Conservation (phyloP, 2,329 filamentous ascomycete genomes). For the Scolecobasidium constrictum region DNA sequence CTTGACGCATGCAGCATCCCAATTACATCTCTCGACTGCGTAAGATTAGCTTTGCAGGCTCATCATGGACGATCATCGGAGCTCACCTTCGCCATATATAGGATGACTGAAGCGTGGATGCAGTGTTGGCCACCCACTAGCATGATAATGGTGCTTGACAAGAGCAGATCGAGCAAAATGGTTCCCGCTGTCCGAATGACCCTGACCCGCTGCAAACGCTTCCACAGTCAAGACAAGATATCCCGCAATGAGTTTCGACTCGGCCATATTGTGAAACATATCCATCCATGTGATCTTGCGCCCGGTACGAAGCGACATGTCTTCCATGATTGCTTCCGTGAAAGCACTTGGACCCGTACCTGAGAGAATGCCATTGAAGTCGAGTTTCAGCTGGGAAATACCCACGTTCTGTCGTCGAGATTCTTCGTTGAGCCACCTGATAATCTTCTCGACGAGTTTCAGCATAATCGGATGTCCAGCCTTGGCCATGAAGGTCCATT, state of each 20-base stretch:
- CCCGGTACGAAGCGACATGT: slow-evolving; percentile 45
- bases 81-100: slow-evolving; percentile 54
- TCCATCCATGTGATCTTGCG: slow-evolving; percentile 49
- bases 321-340: slow-evolving; percentile 51
- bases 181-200: slow-evolving; percentile 62
- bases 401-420: slow-evolving; percentile 47
- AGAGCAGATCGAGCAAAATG: slow-evolving; percentile 55
- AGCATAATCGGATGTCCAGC: slow-evolving; percentile 58
- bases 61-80: too few species aligned
- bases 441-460: slow-evolving; percentile 55
- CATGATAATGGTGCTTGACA: slow-evolving; percentile 66
- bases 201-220: slow-evolving; percentile 62
- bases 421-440: slow-evolving; percentile 52
- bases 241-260: slow-evolving; percentile 54
- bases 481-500: slow-evolving; percentile 67
- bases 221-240: slow-evolving; percentile 60
- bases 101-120: slow-evolving; percentile 59
- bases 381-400: slow-evolving; percentile 51
- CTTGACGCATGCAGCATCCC: slow-evolving; percentile 52
- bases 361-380: slow-evolving; percentile 62
- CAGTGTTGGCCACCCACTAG: slow-evolving; percentile 58
- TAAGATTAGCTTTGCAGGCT: too few species aligned
- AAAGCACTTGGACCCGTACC: slow-evolving; percentile 63
- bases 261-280: slow-evolving; percentile 52
- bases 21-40: slow-evolving; percentile 63